Evolutionary conservation across 768 basidiomycete genomes (phyloP), one percentile per base, ranked within the genome.

Genomic region (Boletus pseudopeckii): DNA sequence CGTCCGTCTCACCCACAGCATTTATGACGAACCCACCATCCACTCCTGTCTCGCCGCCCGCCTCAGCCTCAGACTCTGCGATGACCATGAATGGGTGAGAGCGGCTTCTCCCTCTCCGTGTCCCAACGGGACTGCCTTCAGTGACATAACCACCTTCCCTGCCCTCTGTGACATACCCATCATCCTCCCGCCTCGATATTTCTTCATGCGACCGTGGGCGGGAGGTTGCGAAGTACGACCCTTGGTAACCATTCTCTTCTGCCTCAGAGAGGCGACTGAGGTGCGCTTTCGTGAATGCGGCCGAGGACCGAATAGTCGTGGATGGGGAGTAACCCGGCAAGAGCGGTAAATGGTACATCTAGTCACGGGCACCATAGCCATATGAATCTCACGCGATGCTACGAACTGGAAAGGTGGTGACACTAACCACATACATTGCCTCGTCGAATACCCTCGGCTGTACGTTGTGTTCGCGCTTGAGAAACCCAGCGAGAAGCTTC

Each of bases 401-500:
- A 13, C 22, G 7, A 37, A 9, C 13, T 3, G 34, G 15, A 45
- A 17, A 7, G 43, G 20, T 33, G 8, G 22, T 1, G 32, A 42
- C 14, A 79, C 90, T 74, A 57, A 95, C 94, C 52, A 85, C 89
- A 75, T 97, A 97, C 55, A 96, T 71, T 0, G 93, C 94, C 72
- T 98, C 95, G 67, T 97, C 95, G 60, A 92, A 98, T 1, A 92
- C 80, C 54, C 95, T 77, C 1, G 86, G 92, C 10, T 73, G 77
- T 11, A 95, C 93, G 50, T 94, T 96, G 67, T 98, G 95, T 65
- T 98, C 95, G 48, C 95, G 77, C 71, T 95, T 96, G 66, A 97
- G 66, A 64, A 94, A 96, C 2, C 86, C 84, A 11, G 87, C 84
- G 20, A 97, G 72, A 0, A 89, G 72, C 68, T 92, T 94, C 81